Conservation (phyloP, 768 basidiomycete genomes). For the Boletus reticulatus region DNA sequence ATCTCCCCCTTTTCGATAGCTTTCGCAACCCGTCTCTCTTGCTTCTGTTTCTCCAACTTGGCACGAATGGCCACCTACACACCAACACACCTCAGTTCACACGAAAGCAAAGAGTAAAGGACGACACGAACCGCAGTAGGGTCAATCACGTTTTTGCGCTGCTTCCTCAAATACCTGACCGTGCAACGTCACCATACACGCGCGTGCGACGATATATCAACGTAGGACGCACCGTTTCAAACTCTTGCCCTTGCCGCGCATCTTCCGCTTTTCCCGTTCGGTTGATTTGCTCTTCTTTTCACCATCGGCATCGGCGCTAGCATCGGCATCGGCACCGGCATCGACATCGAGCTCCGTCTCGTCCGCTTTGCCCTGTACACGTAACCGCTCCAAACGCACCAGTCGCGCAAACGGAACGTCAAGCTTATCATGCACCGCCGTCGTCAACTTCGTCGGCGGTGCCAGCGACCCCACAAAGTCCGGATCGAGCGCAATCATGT, state of each 20-base stretch:
- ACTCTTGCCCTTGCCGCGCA: constrained; percentile 86
- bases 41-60: constrained; percentile 59
- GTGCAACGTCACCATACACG: no score
- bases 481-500: constrained; percentile 84
- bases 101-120: neutral
- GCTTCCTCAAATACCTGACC: constrained; percentile 72
- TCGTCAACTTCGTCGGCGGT: constrained; percentile 58
- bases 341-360: constrained; percentile 49
- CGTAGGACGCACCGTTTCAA: constrained; percentile 60
- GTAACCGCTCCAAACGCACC: constrained; percentile 62
- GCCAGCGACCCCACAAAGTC: constrained; percentile 73
- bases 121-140: constrained; percentile 56
- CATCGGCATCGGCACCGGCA: constrained; percentile 38
- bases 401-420: constrained; percentile 68
- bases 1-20: constrained; percentile 33
- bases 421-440: constrained; percentile 41
- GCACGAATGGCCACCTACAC: constrained; percentile 58
- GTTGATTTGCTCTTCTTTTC: constrained; percentile 22
- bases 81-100: neutral
- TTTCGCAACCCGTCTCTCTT: constrained; percentile 39
- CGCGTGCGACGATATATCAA: neutral
- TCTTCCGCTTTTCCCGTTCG: constrained; percentile 65
- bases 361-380: constrained; percentile 72
- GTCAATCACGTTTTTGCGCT: constrained; percentile 94
- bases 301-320: constrained; percentile 24